Evolutionary conservation across 371 early-diverging fungal genomes (phyloP).

Genomic region (Sanchytrium tribonematis): DNA sequence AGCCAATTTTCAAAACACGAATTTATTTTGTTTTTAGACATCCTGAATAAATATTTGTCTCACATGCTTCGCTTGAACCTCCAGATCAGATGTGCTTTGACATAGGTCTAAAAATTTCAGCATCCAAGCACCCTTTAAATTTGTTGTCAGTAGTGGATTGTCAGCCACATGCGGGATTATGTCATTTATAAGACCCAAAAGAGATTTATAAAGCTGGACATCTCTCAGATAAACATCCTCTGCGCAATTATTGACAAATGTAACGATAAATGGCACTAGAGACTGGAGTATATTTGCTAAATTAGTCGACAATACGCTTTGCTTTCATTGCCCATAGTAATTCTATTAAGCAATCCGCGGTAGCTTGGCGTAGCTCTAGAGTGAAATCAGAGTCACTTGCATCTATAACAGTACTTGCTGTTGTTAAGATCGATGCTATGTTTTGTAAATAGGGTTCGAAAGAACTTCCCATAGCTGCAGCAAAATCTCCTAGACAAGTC

Average conservation of each 20-base stretch:
- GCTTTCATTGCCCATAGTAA: not conserved
- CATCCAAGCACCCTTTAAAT: not conserved
- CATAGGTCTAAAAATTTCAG: not conserved
- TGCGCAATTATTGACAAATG: not conserved
- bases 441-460: conserved; percentile 48
- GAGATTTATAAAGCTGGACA: not conserved
- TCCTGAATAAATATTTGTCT: not conserved
- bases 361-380: not conserved
- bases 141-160: not conserved
- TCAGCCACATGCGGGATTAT: not conserved
- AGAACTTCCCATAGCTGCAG: conserved; percentile 59
- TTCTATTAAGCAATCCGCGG: not conserved
- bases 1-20: not conserved
- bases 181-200: not conserved
- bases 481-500: conserved; percentile 88
- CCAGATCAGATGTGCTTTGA: not conserved
- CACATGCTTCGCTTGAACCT: not conserved
- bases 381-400: not conserved
- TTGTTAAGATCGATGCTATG: not conserved
- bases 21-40: not conserved
- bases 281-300: not conserved
- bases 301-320: not conserved
- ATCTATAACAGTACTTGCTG: not conserved
- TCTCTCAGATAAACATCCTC: not conserved
- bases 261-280: not conserved